A percentile compares a stretch with the other conserved stretches of the same genome.
These are phyloP conservation scores for Claviceps sorghi DNA, from an alignment of 2,329 filamentous ascomycete genomes.

Conservation along the genomic window DNA sequence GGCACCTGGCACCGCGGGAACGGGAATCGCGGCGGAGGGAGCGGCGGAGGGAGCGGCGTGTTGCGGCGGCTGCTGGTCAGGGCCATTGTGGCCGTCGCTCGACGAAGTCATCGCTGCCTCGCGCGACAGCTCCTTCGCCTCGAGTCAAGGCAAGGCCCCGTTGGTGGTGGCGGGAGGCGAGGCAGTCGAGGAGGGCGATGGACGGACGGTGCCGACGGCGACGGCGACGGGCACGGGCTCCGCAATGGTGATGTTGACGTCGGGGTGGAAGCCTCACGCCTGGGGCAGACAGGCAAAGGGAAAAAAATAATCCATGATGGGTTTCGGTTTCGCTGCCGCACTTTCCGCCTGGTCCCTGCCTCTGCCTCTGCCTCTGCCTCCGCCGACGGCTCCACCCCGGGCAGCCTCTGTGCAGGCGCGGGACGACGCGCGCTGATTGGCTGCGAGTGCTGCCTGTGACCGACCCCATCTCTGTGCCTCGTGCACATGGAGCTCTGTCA, in stretches of 20 bases:
- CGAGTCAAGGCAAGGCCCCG: constrained; percentile 6
- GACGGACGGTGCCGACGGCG: not conserved
- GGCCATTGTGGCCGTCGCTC: constrained; percentile 25
- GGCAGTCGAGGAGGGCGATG: not conserved
- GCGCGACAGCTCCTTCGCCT: constrained; percentile 42
- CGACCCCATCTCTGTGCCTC: not conserved
- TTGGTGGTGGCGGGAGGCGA: not conserved
- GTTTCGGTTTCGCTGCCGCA: too few species aligned
- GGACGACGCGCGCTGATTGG: constrained; percentile 12
- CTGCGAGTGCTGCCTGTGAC: not conserved
- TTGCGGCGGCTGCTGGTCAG: not conserved
- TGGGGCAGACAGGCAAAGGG: constrained; percentile 9
- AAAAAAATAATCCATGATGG: too few species aligned
- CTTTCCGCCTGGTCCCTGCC: not conserved
- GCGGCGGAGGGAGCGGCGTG: not conserved
- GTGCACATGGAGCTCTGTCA: not conserved
- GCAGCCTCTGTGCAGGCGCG: not conserved
- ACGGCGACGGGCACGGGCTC: not conserved
- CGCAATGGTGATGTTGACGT: constrained; percentile 2
- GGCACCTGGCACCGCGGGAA: not conserved
- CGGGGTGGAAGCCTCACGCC: constrained; percentile 4
- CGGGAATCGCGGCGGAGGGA: constrained; percentile 2
- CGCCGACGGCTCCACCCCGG: not conserved
- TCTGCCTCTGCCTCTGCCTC: not conserved
- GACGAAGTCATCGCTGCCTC: constrained; percentile 49